Conservation (phyloP, 495 filamentous ascomycete species). For the Cryomyces minteri region DNA sequence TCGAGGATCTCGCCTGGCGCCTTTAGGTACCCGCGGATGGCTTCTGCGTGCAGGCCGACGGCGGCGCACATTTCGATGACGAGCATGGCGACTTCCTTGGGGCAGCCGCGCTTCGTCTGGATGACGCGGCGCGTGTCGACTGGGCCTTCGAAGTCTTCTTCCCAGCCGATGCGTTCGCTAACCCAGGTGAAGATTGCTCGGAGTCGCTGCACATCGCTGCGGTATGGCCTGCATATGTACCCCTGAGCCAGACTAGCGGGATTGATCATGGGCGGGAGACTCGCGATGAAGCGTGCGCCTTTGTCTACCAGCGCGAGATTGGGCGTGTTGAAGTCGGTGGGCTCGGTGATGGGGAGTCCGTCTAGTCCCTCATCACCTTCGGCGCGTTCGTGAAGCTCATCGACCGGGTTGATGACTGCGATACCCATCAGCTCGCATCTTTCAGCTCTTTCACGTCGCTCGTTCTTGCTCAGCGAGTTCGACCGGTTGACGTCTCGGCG, state of each 20-base stretch:
- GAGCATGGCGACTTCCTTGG: constrained; percentile 79
- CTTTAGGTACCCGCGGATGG: constrained; percentile 79
- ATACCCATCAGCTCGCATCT: constrained; percentile 90
- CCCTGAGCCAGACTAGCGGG: constrained; percentile 71
- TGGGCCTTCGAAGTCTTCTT: constrained; percentile 72
- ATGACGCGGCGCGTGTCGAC: constrained; percentile 71
- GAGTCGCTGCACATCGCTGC: constrained; percentile 83
- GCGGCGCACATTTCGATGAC: constrained; percentile 88
- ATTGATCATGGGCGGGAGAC: constrained; percentile 76
- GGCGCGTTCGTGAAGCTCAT: constrained; percentile 64
- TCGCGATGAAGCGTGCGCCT: constrained; percentile 78
- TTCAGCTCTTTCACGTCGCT: constrained; percentile 71
- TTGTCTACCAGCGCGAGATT: constrained; percentile 87
- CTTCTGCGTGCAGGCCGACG: constrained; percentile 70
- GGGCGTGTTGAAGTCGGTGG: constrained; percentile 58
- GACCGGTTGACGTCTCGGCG: constrained; percentile 88
- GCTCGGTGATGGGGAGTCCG: constrained; percentile 62
- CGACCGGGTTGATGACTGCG: constrained; percentile 70
- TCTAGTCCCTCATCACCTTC: constrained; percentile 86
- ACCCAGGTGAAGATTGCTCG: constrained; percentile 96
- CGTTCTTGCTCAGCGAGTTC: constrained; percentile 78
- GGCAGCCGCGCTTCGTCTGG: constrained; percentile 63
- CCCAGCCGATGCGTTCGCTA: constrained; percentile 88
- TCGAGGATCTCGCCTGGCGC: constrained; percentile 71
- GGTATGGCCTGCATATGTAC: constrained; percentile 86